These are phyloP conservation scores for Trichoderma asperelloides DNA, from an alignment of 495 filamentous ascomycete species.

Conservation along the genomic window DNA sequence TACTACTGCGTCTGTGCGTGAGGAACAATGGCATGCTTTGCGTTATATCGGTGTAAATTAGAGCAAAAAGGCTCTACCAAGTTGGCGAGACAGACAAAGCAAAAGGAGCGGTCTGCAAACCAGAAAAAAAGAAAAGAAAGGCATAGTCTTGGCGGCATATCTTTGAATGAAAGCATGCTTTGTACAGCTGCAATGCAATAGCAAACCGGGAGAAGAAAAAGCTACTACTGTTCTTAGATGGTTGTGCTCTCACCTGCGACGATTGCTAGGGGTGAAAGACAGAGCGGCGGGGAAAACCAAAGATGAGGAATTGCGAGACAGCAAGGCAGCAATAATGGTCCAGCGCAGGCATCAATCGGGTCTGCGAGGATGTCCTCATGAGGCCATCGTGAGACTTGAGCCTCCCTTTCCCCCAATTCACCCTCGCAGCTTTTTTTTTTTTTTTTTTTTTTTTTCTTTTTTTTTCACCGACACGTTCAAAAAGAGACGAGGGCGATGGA, in stretches of 20 bases:
- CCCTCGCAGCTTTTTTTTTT: neutral
- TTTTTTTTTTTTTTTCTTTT: no score
- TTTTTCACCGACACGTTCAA: neutral
- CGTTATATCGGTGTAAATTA: neutral
- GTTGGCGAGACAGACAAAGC: neutral
- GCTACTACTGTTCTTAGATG: neutral
- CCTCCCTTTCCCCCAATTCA: neutral
- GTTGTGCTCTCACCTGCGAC: neutral
- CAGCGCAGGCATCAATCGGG: neutral
- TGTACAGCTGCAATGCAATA: neutral
- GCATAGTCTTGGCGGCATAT: neutral
- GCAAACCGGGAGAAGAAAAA: neutral
- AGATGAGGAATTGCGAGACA: no score
- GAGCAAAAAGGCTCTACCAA: neutral
- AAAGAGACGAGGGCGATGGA: neutral
- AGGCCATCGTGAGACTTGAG: constrained; percentile 6
- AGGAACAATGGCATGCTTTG: neutral
- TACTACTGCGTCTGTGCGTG: no score
- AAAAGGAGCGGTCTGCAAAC: neutral
- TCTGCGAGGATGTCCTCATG: neutral
- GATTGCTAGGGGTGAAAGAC: neutral
- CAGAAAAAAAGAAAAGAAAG: neutral
- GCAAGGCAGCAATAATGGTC: neutral
- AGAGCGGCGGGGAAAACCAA: neutral
- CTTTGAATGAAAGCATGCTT: neutral